Evolutionary conservation across 2,329 filamentous ascomycete species (phyloP).

Genomic region (Aureobasidium uvarum): DNA sequence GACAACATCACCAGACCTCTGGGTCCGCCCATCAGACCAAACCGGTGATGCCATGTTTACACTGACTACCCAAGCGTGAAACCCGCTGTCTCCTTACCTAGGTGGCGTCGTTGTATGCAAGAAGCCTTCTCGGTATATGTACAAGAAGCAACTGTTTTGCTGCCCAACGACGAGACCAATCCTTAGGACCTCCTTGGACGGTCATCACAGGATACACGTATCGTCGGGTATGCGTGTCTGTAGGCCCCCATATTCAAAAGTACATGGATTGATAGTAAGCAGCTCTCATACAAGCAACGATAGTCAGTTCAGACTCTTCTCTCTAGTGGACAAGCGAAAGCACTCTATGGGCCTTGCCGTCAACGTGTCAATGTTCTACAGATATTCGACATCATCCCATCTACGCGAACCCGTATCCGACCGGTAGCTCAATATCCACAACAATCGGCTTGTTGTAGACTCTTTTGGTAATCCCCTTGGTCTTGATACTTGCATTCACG

Average conservation of each 20-base stretch:
- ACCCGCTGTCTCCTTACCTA: slow-evolving; percentile 3
- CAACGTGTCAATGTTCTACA: background rate
- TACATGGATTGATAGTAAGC: background rate
- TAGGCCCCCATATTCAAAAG: background rate
- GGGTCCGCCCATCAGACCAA: background rate
- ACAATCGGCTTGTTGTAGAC: slow-evolving; percentile 59
- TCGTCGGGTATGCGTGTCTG: slow-evolving; percentile 4
- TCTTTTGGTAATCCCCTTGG: slow-evolving; percentile 33
- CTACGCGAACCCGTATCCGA: background rate
- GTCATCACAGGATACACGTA: background rate
- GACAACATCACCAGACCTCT: slow-evolving; percentile 19
- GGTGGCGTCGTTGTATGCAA: slow-evolving; percentile 16
- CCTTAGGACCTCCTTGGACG: background rate
- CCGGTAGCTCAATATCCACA: slow-evolving; percentile 68
- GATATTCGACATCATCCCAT: background rate
- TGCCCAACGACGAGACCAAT: slow-evolving; percentile 21
- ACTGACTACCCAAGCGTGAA: background rate
- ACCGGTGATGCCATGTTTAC: slow-evolving; percentile 6
- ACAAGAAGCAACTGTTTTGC: slow-evolving; percentile 22
- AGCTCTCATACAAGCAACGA: background rate
- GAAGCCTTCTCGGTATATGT: background rate
- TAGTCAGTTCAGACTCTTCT: background rate
- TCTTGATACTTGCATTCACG: slow-evolving; percentile 75
- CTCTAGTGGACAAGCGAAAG: background rate
- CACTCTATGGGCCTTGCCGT: background rate